Conservation (phyloP, 352 stramenopile genomes). For the Phytophthora sansomeana region DNA sequence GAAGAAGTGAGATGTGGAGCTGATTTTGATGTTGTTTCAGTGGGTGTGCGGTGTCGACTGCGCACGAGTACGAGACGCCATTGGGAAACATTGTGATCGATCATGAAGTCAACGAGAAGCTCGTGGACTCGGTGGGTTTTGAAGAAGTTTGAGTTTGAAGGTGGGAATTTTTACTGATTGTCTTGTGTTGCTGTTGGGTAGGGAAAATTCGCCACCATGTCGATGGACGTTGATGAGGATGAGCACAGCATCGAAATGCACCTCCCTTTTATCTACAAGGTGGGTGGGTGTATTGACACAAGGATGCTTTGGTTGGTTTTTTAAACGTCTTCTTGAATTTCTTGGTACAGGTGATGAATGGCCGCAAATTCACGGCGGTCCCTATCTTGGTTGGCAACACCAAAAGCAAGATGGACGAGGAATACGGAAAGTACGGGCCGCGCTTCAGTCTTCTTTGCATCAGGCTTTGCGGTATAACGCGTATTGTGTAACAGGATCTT, state of each 20-base stretch:
- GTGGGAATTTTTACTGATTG: background rate
- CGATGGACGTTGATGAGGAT: conserved; percentile 92
- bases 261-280: conserved; percentile 94
- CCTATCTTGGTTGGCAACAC: conserved; percentile 97
- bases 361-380: conserved; percentile 88
- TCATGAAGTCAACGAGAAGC: conserved; percentile 87
- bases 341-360: conserved; percentile 63
- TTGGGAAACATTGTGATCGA: conserved; percentile 94
- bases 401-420: conserved; percentile 79
- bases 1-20: background rate
- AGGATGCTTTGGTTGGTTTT: background rate
- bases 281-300: conserved; percentile 19
- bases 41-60: conserved; percentile 86
- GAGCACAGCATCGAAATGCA: conserved; percentile 99
- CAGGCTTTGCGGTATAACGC: background rate
- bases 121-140: conserved; percentile 77
- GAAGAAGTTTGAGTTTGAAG: background rate
- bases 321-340: background rate
- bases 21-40: conserved; percentile 33
- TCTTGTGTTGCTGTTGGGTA: conserved; percentile 18
- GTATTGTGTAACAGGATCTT: conserved; percentile 71
- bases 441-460: no score
- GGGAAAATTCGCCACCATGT: conserved; percentile 84
- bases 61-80: conserved; percentile 93
- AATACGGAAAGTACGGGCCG: conserved; percentile 84